phyloP scores from a whole-genome alignment of 305 asterid genomes.

The Fraxinus nigra region DNA sequence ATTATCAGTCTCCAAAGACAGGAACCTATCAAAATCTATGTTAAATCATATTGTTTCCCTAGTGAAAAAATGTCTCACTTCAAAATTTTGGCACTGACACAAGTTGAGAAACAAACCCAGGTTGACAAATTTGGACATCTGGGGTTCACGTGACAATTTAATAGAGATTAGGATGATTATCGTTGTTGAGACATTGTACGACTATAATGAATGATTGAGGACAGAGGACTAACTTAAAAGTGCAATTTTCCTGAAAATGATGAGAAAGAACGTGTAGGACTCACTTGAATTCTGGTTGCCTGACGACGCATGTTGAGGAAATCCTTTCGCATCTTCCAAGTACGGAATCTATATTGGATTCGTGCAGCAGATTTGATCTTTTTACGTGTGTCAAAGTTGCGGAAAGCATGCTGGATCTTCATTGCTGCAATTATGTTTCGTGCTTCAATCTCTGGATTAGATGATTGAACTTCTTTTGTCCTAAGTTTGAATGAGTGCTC shows the following conservation, averaged over 20 bases:
- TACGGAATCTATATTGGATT: constrained; percentile 80
- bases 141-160: not conserved
- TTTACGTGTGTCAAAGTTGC: constrained; percentile 63
- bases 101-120: not conserved
- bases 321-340: constrained; percentile 83
- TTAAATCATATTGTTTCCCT: not conserved
- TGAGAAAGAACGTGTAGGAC: constrained; percentile 3
- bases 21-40: not conserved
- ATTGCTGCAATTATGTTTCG: constrained; percentile 81
- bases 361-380: constrained; percentile 81
- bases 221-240: not conserved
- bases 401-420: constrained; percentile 97
- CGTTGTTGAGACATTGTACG: not conserved
- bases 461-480: constrained; percentile 45
- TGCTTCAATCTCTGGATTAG: constrained; percentile 82
- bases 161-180: not conserved
- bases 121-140: not conserved
- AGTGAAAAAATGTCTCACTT: not conserved
- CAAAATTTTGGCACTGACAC: not conserved
- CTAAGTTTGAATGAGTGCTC: constrained; percentile 66
- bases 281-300: constrained; percentile 81
- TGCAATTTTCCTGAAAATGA: not conserved
- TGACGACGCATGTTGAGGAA: constrained; percentile 85
- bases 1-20: not conserved
- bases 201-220: not conserved